Base-by-base conservation (phyloP, 2,329 filamentous ascomycete species). In the Neurospora crassa region DNA sequence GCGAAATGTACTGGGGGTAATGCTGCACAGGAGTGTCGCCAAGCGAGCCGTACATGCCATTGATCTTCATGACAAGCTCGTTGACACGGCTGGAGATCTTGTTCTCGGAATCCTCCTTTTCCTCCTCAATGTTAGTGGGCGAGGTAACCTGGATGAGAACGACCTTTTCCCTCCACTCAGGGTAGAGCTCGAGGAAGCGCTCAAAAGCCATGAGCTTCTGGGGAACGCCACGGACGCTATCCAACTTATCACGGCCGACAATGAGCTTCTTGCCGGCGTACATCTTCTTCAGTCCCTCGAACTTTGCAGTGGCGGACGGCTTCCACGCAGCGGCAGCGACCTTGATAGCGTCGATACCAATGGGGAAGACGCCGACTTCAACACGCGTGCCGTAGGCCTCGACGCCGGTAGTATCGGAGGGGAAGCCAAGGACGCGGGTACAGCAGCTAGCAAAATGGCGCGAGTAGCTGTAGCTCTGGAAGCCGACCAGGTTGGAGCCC, bases 141-240 rank as follows among this genome's bases (percentile, higher is more conserved):
- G 93, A 97, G 0, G 95, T 97, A 72, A 98, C 93, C 82, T 98
- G 95, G 74, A 98, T 96, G 70, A 98, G 84, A 7, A 98, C 94
- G 1, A 97, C 94, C 82, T 93, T 92, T 74, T 94, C 93, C 69
- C 90, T 89, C 94, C 94, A 97, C 80, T 97, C 91, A 2, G 95
- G 94, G 78, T 96, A 96, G 73, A 91, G 87, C 77, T 96, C 92
- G 47, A 98, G 86, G 83, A 98, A 97, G 72, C 91, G 88, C 81
- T 97, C 93, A 79, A 97, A 98, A 0, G 94, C 95, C 83, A 96
- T 92, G 41, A 98, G 85, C 82, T 98, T 98, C 81, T 97, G 95
- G n/a, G 93, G 90, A 16, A 98, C 94, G 78, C 96, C 95, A 73
- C 94, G 89, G 67, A 97, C 93, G 76, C 92, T 95, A 80, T 98